Evolutionary conservation across 306 rosid species (phyloP), one percentile per base, ranked within the genome.

Genomic region (Rosa lucieae): DNA sequence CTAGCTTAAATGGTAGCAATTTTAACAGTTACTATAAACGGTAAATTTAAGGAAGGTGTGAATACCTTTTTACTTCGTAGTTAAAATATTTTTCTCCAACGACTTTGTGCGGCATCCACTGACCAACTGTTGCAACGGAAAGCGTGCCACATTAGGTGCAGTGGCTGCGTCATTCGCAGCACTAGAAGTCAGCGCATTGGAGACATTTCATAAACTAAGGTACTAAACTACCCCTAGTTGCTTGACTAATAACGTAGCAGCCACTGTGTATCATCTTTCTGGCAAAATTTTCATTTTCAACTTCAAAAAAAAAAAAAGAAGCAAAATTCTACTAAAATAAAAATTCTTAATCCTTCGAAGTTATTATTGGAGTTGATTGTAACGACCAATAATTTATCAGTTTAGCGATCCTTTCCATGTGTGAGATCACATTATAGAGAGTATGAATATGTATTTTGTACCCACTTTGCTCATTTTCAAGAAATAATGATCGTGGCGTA

Each of bases 131-230:
- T 44, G 20, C 53, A 51, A 53, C 62, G 58, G 35, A 56, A 72
- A 66, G 71, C 66, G 72, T 72, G 76, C 70, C 77, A 55, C 82
- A 32, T 66, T 70, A 77, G 65, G 62, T 65, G 51, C 12, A 18
- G 65, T 20, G 8, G 6, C 6, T 73, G 51, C 10, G 13, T 29
- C 46, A 39, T 37, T 56, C 44, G 20, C 4, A 42, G 39, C 20
- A 1, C n/a, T 12, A 4, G 0, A 9, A 53, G 18, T 62, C 68
- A 62, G 3, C 40, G 17, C 68, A 61, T 11, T 12, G 18, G 8
- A 1, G 3, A 13, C 66, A 42, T 52, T 74, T n/a, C 68, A 43
- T 35, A 21, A 11, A 2, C 37, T 6, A 29, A 48, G 61, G 20
- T 65, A 74, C 80, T 10, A 14, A 58, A 35, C 2, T 69, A 39